Evolutionary conservation across 2,329 filamentous ascomycete genomes (phyloP).

Genomic region (Lizonia empirigonia): DNA sequence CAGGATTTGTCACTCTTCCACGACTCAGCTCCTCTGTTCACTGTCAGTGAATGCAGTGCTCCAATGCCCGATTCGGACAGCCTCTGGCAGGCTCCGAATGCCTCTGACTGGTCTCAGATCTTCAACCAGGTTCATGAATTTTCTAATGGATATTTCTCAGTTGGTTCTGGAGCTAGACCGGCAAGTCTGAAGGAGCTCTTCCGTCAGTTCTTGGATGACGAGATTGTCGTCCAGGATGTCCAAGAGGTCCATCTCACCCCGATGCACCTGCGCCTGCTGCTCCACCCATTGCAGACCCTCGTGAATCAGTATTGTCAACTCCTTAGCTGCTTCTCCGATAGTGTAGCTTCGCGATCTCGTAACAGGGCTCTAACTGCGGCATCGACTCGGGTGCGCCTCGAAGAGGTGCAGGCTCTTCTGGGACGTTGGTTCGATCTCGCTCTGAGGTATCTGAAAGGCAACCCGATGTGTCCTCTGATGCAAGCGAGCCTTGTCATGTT

Average conservation of each 20-base stretch:
- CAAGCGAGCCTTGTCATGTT: constrained; percentile 71
- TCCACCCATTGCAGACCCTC: constrained; percentile 70
- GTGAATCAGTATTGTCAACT: constrained; percentile 69
- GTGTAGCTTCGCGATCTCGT: constrained; percentile 53
- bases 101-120: constrained; percentile 63
- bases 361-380: constrained; percentile 62
- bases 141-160: constrained; percentile 59
- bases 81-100: constrained; percentile 66
- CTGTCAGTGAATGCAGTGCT: constrained; percentile 67
- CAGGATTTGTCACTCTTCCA: constrained; percentile 60
- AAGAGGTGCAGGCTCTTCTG: constrained; percentile 68
- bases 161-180: constrained; percentile 59
- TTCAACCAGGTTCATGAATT: constrained; percentile 66
- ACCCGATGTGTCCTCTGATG: constrained; percentile 64
- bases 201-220: constrained; percentile 70
- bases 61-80: constrained; percentile 68
- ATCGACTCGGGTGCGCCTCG: constrained; percentile 64
- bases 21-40: constrained; percentile 58
- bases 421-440: constrained; percentile 72
- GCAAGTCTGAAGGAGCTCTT: constrained; percentile 69
- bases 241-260: constrained; percentile 58
- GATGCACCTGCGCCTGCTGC: constrained; percentile 67
- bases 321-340: constrained; percentile 68
- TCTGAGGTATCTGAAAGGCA: constrained; percentile 60
- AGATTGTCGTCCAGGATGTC: constrained; percentile 56